These are phyloP conservation scores for Dioscorea cayenensis DNA, from an alignment of 116 monocot species.

Conservation along the genomic window DNA sequence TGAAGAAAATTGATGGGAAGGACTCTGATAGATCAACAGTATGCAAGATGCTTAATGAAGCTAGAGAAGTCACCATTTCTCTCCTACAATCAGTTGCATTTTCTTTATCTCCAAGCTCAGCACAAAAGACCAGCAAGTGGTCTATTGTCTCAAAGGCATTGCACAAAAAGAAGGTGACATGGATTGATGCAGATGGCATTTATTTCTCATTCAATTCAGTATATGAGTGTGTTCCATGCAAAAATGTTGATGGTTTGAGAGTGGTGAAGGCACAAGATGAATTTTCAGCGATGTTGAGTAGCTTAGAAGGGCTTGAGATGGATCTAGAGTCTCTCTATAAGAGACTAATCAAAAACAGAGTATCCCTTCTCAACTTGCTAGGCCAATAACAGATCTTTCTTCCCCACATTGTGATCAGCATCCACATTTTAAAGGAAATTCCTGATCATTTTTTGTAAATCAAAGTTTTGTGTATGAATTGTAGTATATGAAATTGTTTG, in stretches of 20 bases:
- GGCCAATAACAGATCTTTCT: neutral
- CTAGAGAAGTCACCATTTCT: slow-evolving; percentile 19
- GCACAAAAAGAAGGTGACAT: slow-evolving; percentile 6
- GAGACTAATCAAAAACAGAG: slow-evolving; percentile 23
- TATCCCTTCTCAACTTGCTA: slow-evolving; percentile 16
- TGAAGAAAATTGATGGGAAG: neutral
- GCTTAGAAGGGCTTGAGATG: slow-evolving; percentile 6
- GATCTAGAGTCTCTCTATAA: slow-evolving; percentile 8
- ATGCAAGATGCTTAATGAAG: slow-evolving; percentile 11
- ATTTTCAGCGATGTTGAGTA: neutral
- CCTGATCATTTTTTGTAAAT: neutral
- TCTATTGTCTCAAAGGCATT: slow-evolving; percentile 21
- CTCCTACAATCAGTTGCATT: slow-evolving; percentile 11
- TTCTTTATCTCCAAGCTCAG: neutral
- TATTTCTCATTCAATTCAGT: neutral
- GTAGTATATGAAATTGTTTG: neutral
- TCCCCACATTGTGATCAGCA: neutral
- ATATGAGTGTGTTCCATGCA: neutral
- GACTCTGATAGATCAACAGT: neutral
- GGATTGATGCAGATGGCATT: neutral
- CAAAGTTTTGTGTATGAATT: neutral
- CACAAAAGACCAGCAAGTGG: slow-evolving; percentile 17
- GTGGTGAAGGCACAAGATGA: slow-evolving; percentile 4
- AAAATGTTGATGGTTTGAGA: neutral
- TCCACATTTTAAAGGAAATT: slow-evolving; percentile 1